A percentile compares a stretch with the other conserved stretches of the same genome.
phyloP scores from a whole-genome alignment of 2,329 filamentous ascomycete species.

The Whalleya microplaca region DNA sequence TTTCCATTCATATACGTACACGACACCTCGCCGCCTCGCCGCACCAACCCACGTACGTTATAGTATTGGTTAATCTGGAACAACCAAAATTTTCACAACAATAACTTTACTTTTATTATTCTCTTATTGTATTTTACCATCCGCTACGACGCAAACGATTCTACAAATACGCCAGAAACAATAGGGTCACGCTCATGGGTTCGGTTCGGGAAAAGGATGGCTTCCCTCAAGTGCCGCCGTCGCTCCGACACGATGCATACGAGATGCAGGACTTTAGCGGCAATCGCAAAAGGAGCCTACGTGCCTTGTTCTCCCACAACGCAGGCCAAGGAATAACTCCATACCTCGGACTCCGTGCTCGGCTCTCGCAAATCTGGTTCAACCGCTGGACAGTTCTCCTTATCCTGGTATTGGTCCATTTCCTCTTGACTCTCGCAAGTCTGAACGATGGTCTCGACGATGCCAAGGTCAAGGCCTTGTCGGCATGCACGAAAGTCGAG shows the following conservation, averaged over 20 bases:
- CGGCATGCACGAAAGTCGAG: constrained; percentile 90
- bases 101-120: constrained; percentile 7
- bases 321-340: constrained; percentile 74
- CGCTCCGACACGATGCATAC: constrained; percentile 37
- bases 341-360: constrained; percentile 86
- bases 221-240: constrained; percentile 37
- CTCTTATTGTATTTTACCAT: constrained; percentile 3
- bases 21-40: constrained; percentile 4
- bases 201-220: constrained; percentile 36
- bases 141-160: constrained; percentile 1
- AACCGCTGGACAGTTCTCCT: constrained; percentile 96
- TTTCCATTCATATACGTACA: constrained; percentile 14
- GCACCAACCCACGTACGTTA: constrained; percentile 8
- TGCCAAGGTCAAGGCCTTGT: constrained; percentile 80
- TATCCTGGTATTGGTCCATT: constrained; percentile 79
- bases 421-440: constrained; percentile 74
- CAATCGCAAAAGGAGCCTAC: constrained; percentile 15
- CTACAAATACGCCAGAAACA: constrained; percentile 2
- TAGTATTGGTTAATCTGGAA: background rate
- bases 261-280: constrained; percentile 33
- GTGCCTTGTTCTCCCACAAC: constrained; percentile 51
- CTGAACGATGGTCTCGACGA: constrained; percentile 75
- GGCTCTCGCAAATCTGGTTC: constrained; percentile 95
- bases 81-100: background rate
- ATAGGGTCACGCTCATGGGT: constrained; percentile 10